Percentiles rank a stretch among this genome's conserved stretches.
Conservation (phyloP, 179 eudicot genomes). For the Beta corolliflora region DNA sequence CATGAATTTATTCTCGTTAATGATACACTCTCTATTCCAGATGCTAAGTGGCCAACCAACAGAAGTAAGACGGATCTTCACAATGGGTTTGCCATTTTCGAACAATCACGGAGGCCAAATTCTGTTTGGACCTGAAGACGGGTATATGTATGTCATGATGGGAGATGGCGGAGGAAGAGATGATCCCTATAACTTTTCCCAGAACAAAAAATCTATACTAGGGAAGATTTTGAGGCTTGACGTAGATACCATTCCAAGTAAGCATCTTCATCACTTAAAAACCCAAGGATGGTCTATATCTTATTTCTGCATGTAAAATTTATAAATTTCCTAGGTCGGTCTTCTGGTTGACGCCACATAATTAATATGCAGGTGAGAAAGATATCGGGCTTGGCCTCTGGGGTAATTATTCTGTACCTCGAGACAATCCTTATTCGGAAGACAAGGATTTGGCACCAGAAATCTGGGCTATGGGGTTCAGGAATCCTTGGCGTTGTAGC, state of each 20-base stretch:
- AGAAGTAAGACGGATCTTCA: conserved; percentile 74
- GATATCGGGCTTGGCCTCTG: conserved; percentile 60
- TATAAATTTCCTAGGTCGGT: background rate
- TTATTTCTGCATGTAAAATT: background rate
- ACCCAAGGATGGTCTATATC: background rate
- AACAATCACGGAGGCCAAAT: conserved; percentile 77
- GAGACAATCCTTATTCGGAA: conserved; percentile 67
- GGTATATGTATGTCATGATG: conserved; percentile 82
- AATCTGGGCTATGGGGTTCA: conserved; percentile 84
- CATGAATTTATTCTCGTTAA: background rate
- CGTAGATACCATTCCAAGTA: conserved; percentile 73
- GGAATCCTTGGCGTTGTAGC: conserved; percentile 96
- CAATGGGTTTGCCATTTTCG: conserved; percentile 76
- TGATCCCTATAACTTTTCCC: conserved; percentile 78
- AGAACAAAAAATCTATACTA: conserved; percentile 85
- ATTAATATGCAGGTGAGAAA: conserved; percentile 45
- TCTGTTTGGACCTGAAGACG: conserved; percentile 76
- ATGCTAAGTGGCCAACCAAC: conserved; percentile 53
- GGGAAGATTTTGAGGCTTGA: conserved; percentile 86
- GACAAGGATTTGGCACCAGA: conserved; percentile 66
- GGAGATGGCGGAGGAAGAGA: conserved; percentile 81
- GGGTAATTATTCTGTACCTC: conserved; percentile 84
- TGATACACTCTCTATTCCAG: conserved; percentile 29
- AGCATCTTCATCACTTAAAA: conserved; percentile 20
- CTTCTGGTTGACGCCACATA: background rate